These are phyloP conservation scores for Leccinum arenicola DNA, from an alignment of 768 basidiomycete genomes.

Conservation along the genomic window DNA sequence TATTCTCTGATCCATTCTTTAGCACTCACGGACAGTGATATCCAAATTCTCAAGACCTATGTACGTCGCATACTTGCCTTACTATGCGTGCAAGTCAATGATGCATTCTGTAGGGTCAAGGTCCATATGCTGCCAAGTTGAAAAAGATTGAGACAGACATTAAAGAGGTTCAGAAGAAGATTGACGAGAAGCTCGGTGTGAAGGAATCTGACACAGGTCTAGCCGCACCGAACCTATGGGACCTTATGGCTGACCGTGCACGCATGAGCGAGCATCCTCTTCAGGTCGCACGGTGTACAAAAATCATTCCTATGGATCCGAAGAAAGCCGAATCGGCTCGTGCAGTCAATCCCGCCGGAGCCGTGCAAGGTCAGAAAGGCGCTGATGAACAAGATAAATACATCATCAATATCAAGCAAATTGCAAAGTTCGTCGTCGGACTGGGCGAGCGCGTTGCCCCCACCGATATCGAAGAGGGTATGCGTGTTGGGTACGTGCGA, in stretches of 20 bases:
- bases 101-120: constrained; percentile 74
- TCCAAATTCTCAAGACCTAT: constrained; percentile 98
- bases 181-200: constrained; percentile 97
- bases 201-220: constrained; percentile 99
- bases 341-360: constrained; percentile 75
- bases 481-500: constrained; percentile 89
- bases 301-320: constrained; percentile 86
- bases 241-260: constrained; percentile 87
- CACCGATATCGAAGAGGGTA: constrained; percentile 99
- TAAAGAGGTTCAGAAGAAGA: constrained; percentile 93
- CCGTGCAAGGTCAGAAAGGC: constrained; percentile 85
- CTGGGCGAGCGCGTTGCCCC: constrained; percentile 95
- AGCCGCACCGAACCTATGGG: constrained; percentile 96
- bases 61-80: constrained; percentile 42
- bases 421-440: constrained; percentile 98
- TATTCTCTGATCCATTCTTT: constrained; percentile 7
- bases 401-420: constrained; percentile 99
- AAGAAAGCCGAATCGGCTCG: constrained; percentile 75
- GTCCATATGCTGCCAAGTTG: constrained; percentile 86
- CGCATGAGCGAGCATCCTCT: constrained; percentile 92
- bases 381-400: constrained; percentile 99
- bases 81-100: not conserved
- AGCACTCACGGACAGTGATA: constrained; percentile 98
- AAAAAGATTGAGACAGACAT: constrained; percentile 91
- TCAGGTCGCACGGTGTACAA: constrained; percentile 97